Conservation (phyloP, 768 basidiomycete species). For the Termitomyces sp. region DNA sequence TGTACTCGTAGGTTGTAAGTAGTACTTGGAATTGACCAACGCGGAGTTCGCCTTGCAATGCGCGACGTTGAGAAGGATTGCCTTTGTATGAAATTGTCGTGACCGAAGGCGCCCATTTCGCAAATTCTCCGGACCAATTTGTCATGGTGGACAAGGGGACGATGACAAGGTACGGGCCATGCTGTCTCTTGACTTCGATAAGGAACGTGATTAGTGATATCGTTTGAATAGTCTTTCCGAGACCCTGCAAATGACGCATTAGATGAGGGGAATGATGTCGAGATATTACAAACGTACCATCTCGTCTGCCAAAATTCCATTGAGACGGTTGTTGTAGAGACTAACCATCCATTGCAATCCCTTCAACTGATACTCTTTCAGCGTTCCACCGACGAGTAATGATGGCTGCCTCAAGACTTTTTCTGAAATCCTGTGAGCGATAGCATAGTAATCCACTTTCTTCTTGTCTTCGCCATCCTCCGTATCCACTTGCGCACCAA, state of each 20-base stretch:
- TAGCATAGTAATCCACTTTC: constrained; percentile 94
- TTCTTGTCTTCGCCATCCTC: constrained; percentile 61
- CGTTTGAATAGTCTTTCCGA: constrained; percentile 92
- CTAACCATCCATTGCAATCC: constrained; percentile 99
- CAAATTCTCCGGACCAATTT: constrained; percentile 95
- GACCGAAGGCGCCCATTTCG: constrained; percentile 92
- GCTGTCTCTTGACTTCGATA: constrained; percentile 85
- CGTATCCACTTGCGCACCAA: constrained; percentile 73
- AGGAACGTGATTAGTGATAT: constrained; percentile 95
- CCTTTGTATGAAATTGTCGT: constrained; percentile 87
- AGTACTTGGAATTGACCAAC: constrained; percentile 86
- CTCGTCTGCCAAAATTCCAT: constrained; percentile 93
- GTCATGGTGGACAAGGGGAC: constrained; percentile 96
- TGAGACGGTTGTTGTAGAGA: constrained; percentile 93
- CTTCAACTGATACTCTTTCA: constrained; percentile 95
- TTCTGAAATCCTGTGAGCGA: constrained; percentile 91
- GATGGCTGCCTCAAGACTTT: constrained; percentile 70
- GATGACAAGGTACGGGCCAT: constrained; percentile 94
- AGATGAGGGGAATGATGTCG: constrained; percentile 1
- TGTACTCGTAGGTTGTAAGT: constrained; percentile 94
- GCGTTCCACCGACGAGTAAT: constrained; percentile 79
- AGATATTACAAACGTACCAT: constrained; percentile 53
- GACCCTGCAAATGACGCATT: constrained; percentile 55
- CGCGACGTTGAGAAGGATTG: constrained; percentile 78
- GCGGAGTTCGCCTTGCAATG: constrained; percentile 74